Evolutionary conservation across 371 early-diverging fungal species (phyloP), one percentile per base, ranked within the genome.

Genomic region (Rhizopus sp.): DNA sequence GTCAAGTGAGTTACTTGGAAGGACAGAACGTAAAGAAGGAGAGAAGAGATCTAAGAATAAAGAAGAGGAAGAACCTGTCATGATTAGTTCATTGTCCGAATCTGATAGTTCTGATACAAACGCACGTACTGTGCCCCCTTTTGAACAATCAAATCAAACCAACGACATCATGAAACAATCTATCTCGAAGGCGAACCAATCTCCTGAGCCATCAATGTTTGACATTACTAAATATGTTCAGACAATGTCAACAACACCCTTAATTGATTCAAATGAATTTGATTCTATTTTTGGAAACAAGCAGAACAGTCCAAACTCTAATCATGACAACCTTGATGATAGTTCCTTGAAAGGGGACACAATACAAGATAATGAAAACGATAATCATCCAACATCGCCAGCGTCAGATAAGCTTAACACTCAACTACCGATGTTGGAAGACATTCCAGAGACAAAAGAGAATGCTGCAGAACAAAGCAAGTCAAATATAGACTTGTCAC

Each of bases 181-280:
- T 2, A 37, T 2, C 6, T 10, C 29, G n/a, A 4, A 51, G 3
- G 9, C 44, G 15, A 60, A 62, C 32, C 56, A 62, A 31, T 42
- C 63, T 47, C 63, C 57, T 53, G 53, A 57, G 16, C 54, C 63
- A 13, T 48, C 55, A 47, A 59, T 59, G 35, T 49, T 42, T 30
- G 57, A 37, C 23, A 2, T 23, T 23, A 23, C 23, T 17, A 49
- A 48, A n/a, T 33, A 48, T 5, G 23, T 4, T 15, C 15, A 17
- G 48, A 42, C 8, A 12, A 41, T 35, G 13, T 29, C 47, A 37
- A 34, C 51, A 39, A 1, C 53, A 41, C 29, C 46, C 46, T 46
- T 46, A 12, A 46, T 9, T 9, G 6, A 23, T 7, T 46, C 53
- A 16, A 41, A 53, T 8, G 60, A 64, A 6, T 59, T 57, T 50